Conservation (phyloP, 2,329 filamentous ascomycete genomes). For the Fusarium chuoi region DNA sequence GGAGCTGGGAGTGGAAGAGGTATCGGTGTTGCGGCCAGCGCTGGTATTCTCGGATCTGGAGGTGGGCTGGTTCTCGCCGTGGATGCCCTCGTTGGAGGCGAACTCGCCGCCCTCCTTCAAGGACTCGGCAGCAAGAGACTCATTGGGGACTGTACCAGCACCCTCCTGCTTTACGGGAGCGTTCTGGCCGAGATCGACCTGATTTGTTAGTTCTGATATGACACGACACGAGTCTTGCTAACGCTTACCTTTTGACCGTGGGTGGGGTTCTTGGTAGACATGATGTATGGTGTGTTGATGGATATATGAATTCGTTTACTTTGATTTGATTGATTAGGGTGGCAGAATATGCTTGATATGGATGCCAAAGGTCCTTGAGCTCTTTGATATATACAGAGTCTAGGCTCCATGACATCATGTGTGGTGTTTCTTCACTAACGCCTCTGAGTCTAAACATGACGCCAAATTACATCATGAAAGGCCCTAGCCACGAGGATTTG, state of each 20-base stretch:
- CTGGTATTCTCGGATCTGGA: slow-evolving; percentile 11
- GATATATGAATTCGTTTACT: neutral
- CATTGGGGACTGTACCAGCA: slow-evolving; percentile 70
- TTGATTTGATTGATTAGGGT: neutral
- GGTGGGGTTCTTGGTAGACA: slow-evolving; percentile 34
- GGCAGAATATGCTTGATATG: neutral
- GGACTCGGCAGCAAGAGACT: slow-evolving; percentile 83
- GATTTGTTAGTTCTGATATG: slow-evolving; percentile 7
- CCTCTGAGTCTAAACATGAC: slow-evolving; percentile 26
- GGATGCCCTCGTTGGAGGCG: slow-evolving; percentile 64
- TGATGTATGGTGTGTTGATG: slow-evolving; percentile 9
- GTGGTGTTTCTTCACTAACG: slow-evolving; percentile 16
- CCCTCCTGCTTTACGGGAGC: slow-evolving; percentile 67
- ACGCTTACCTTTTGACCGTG: slow-evolving; percentile 40
- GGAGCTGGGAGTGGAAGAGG: slow-evolving; percentile 4
- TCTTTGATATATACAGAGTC: slow-evolving; percentile 27
- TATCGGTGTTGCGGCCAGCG: neutral
- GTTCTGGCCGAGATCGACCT: slow-evolving; percentile 60
- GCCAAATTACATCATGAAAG: slow-evolving; percentile 38
- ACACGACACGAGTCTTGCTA: neutral
- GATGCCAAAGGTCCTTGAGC: neutral
- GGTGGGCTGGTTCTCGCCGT: slow-evolving; percentile 34
- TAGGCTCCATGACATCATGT: slow-evolving; percentile 34
- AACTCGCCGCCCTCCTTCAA: slow-evolving; percentile 68
- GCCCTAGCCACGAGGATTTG: slow-evolving; percentile 6